Evolutionary conservation across 148 eudicot genomes (phyloP).

Genomic region (Linanthus parryae): DNA sequence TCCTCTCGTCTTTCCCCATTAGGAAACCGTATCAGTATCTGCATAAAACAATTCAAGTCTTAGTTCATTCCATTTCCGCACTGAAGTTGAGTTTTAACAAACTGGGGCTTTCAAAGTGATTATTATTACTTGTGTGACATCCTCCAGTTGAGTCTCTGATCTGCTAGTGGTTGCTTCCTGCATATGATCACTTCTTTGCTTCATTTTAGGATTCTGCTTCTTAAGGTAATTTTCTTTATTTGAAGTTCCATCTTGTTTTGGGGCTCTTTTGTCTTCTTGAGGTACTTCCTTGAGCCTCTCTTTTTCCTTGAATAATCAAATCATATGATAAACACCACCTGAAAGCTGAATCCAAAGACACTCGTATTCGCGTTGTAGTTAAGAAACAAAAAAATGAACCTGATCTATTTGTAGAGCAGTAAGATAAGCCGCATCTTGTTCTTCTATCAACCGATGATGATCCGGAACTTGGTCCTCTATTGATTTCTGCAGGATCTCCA

Average conservation of each 20-base stretch:
- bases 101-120: background rate
- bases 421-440: constrained; percentile 85
- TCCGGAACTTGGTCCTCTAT: constrained; percentile 82
- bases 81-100: background rate
- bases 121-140: constrained; percentile 46
- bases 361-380: background rate
- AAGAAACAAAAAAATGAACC: constrained; percentile 28
- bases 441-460: constrained; percentile 66
- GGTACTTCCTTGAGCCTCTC: constrained; percentile 33
- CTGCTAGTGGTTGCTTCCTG: constrained; percentile 21
- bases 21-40: constrained; percentile 83
- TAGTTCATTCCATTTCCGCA: background rate
- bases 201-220: constrained; percentile 22
- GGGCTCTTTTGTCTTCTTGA: constrained; percentile 16
- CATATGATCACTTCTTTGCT: constrained; percentile 21
- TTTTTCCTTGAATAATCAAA: constrained; percentile 37
- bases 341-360: background rate
- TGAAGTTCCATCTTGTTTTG: constrained; percentile 27
- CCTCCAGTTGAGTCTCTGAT: constrained; percentile 21
- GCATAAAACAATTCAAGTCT: constrained; percentile 11
- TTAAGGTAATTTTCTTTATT: constrained; percentile 15
- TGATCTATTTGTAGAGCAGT: constrained; percentile 75
- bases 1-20: constrained; percentile 75
- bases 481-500: constrained; percentile 69
- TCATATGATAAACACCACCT: background rate